Percentiles rank a stretch among this genome's conserved stretches.
Conservation (phyloP, 345 rosid genomes). For the Heritiera fomes region DNA sequence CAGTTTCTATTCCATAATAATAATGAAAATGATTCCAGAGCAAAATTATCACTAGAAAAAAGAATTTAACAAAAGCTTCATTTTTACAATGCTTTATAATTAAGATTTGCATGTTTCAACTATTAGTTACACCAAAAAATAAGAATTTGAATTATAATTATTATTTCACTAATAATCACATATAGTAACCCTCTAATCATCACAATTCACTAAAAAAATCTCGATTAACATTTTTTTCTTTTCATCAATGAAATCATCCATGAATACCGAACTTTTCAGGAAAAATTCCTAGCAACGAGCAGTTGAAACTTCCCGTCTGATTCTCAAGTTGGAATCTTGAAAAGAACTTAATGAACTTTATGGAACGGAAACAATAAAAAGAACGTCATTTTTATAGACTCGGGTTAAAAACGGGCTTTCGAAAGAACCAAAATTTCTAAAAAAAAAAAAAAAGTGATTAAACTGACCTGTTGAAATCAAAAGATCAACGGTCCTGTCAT, state of each 20-base stretch:
- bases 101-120: neutral
- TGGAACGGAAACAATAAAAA: neutral
- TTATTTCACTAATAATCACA: neutral
- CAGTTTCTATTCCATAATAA: neutral
- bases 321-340: neutral
- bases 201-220: neutral
- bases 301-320: neutral
- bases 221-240: neutral
- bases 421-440: neutral
- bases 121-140: no score
- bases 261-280: neutral
- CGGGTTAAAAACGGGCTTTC: neutral
- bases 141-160: no score
- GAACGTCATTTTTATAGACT: neutral
- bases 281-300: neutral
- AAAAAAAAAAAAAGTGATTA: neutral
- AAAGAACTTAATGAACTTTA: neutral
- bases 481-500: conserved; percentile 69
- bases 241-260: neutral
- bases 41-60: neutral
- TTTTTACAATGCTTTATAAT: neutral
- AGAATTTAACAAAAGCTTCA: neutral
- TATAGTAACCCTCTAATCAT: neutral
- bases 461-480: conserved; percentile 82
- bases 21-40: neutral